phyloP scores from a whole-genome alignment of 1,284 basidiomycete genomes.

The Ceratobasidium sp. region DNA sequence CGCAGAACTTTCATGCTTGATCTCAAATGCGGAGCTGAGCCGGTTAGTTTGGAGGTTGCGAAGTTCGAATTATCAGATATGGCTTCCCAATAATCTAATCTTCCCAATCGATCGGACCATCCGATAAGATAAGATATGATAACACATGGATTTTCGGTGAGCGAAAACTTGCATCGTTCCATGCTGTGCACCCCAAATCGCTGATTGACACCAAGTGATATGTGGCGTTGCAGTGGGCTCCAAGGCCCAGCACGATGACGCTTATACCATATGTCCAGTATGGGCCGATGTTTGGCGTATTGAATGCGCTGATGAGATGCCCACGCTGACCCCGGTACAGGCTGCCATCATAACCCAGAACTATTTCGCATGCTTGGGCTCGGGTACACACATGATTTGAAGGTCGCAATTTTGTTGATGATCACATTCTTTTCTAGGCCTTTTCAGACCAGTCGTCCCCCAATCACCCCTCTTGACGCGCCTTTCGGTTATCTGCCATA shows the following conservation, averaged over 20 bases:
- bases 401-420: no score
- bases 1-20: background rate
- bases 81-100: constrained; percentile 22
- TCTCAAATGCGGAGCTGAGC: constrained; percentile 13
- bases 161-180: no score
- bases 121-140: constrained; percentile 31
- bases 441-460: no score
- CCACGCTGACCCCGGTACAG: no score
- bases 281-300: background rate
- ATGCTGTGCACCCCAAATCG: background rate
- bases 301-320: no score
- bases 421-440: no score
- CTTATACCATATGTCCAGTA: background rate
- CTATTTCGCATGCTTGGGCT: no score
- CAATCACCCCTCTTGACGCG: no score
- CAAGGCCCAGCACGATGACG: background rate
- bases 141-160: background rate
- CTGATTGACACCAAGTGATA: background rate
- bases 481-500: no score
- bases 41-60: background rate
- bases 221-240: background rate
- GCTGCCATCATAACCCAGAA: no score
- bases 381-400: no score
- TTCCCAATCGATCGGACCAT: background rate
- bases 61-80: constrained; percentile 11